These are phyloP conservation scores for Psilocybe tampanensis DNA, from an alignment of 768 basidiomycete species.

Conservation along the genomic window DNA sequence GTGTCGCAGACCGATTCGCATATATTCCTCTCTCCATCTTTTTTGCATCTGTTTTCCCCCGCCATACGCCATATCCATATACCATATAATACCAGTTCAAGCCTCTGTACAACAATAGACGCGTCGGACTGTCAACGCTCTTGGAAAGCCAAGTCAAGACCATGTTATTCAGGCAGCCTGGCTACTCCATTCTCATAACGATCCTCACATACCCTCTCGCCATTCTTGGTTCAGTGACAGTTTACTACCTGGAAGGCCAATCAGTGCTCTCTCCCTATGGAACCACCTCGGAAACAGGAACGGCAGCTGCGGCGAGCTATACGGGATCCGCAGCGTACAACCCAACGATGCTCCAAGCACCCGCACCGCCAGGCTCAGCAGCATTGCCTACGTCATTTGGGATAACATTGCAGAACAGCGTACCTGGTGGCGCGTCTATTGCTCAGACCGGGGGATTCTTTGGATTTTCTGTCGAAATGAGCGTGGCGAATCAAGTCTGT, in stretches of 20 bases:
- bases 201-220: slow-evolving; percentile 2
- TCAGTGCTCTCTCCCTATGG: slow-evolving; percentile 16
- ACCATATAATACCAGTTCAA: too few species aligned
- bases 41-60: too few species aligned
- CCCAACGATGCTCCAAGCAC: slow-evolving; percentile 48
- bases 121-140: background rate
- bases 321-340: slow-evolving; percentile 60
- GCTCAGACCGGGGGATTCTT: slow-evolving; percentile 42
- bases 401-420: slow-evolving; percentile 43
- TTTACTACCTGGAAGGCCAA: slow-evolving; percentile 38
- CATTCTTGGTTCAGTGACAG: slow-evolving; percentile 30
- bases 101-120: background rate
- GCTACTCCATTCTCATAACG: background rate
- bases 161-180: background rate
- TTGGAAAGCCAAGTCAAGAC: background rate
- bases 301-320: slow-evolving; percentile 40
- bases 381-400: slow-evolving; percentile 45
- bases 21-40: too few species aligned
- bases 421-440: slow-evolving; percentile 36
- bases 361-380: slow-evolving; percentile 49
- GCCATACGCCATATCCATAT: too few species aligned
- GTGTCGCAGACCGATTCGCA: too few species aligned
- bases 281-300: slow-evolving; percentile 6
- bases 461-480: slow-evolving; percentile 68
- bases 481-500: slow-evolving; percentile 60